Evolutionary conservation across 768 basidiomycete species (phyloP).

Genomic region (Naganishia vaughanmartiniae): DNA sequence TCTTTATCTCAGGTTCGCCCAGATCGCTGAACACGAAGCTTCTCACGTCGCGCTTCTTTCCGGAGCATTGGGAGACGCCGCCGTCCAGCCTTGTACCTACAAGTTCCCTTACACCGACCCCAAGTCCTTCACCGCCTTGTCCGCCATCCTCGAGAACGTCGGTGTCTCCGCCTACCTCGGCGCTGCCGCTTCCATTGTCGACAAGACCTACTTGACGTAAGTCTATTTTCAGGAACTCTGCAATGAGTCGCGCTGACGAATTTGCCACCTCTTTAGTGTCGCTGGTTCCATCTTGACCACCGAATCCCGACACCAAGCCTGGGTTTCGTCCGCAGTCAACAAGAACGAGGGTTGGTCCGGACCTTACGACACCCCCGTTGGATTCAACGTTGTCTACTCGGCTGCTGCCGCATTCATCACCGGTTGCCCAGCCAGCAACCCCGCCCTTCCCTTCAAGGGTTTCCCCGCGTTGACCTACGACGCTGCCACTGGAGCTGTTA

Average conservation of each 20-base stretch:
- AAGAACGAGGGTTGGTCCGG: constrained; percentile 61
- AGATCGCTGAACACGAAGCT: constrained; percentile 61
- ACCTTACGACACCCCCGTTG: constrained; percentile 59
- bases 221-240: constrained; percentile 7
- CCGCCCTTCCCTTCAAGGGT: constrained; percentile 57
- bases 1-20: constrained; percentile 49
- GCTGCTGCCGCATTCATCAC: constrained; percentile 58
- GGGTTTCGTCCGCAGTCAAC: constrained; percentile 60
- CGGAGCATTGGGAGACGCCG: constrained; percentile 55
- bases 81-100: constrained; percentile 63
- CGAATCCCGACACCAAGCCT: constrained; percentile 66
- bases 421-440: constrained; percentile 61
- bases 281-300: constrained; percentile 63
- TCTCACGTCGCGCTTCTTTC: constrained; percentile 61
- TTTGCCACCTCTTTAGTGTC: constrained; percentile 43
- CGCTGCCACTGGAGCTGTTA: constrained; percentile 24
- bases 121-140: constrained; percentile 57
- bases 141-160: constrained; percentile 61
- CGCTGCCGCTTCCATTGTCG: constrained; percentile 56
- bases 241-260: constrained; percentile 53
- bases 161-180: constrained; percentile 63
- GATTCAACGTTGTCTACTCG: constrained; percentile 57
- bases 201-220: constrained; percentile 53
- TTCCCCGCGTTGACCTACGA: constrained; percentile 57
- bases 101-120: constrained; percentile 59